phyloP scores from a whole-genome alignment of 1,284 basidiomycete species.

The Heterobasidion parviporum region DNA sequence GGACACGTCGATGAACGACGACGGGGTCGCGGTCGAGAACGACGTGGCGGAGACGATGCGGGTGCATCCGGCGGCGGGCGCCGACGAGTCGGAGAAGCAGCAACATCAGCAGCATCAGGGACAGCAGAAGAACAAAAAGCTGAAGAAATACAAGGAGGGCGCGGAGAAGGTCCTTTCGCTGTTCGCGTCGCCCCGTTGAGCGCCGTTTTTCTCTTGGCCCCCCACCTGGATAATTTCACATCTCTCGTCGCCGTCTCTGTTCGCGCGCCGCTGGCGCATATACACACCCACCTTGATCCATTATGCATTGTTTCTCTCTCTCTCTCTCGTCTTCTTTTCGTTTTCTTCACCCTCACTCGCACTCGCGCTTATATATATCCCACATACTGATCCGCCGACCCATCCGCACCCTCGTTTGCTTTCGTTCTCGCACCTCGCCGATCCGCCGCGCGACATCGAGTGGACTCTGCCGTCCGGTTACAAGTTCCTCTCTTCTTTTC shows the following conservation, averaged over 20 bases:
- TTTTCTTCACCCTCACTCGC: too few species aligned
- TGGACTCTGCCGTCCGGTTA: neutral
- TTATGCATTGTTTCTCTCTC: too few species aligned
- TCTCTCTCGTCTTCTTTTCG: too few species aligned
- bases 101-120: slow-evolving; percentile 26
- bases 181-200: slow-evolving; percentile 49
- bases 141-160: slow-evolving; percentile 77
- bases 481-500: too few species aligned
- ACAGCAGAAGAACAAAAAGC: slow-evolving; percentile 55
- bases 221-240: neutral
- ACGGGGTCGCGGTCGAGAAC: slow-evolving; percentile 16
- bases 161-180: slow-evolving; percentile 75
- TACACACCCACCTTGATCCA: neutral
- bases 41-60: slow-evolving; percentile 26
- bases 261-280: neutral
- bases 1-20: slow-evolving; percentile 56
- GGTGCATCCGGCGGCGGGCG: slow-evolving; percentile 5
- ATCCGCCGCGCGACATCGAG: neutral
- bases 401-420: slow-evolving; percentile 1
- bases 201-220: neutral
- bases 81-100: slow-evolving; percentile 4
- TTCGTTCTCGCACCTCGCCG: neutral
- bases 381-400: neutral
- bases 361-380: neutral
- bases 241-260: neutral